Evolutionary conservation across 1,139 yeast species (phyloP).

Genomic region (Scheffersomyces titani): DNA sequence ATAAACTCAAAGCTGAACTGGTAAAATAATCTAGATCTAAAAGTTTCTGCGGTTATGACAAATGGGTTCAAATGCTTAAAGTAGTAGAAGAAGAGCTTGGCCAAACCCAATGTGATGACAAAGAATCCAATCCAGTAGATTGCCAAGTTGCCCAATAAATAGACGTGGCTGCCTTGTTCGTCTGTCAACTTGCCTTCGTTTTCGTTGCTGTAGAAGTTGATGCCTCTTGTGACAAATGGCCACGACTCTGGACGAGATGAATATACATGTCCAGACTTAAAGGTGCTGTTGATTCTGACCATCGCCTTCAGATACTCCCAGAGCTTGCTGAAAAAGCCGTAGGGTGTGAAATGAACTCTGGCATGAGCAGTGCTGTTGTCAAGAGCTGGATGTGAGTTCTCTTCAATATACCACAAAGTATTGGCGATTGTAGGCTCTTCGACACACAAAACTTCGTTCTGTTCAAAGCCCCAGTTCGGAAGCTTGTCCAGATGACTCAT

Average conservation of each 20-base stretch:
- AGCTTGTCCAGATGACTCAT: conserved; percentile 61
- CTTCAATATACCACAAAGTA: conserved; percentile 67
- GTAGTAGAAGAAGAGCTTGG: conserved; percentile 20
- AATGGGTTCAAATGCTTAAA: conserved; percentile 38
- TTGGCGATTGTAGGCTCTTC: conserved; percentile 60
- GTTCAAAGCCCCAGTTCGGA: conserved; percentile 71
- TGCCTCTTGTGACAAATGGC: conserved; percentile 40
- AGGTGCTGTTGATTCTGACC: conserved; percentile 28
- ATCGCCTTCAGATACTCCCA: conserved; percentile 38
- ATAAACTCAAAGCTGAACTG: conserved; percentile 24
- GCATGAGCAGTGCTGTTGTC: conserved; percentile 30
- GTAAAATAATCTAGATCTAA: conserved; percentile 18
- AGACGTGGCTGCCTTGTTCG: conserved; percentile 32
- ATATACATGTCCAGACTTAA: conserved; percentile 28
- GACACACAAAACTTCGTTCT: conserved; percentile 77
- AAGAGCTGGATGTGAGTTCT: conserved; percentile 46
- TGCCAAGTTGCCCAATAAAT: conserved; percentile 38
- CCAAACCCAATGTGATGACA: conserved; percentile 18
- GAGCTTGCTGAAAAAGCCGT: conserved; percentile 28
- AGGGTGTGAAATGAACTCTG: conserved; percentile 22
- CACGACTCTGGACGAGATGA: conserved; percentile 38
- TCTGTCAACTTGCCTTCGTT: conserved; percentile 15
- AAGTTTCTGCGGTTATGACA: conserved; percentile 15
- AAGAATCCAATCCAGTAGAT: conserved; percentile 31
- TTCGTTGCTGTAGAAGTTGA: conserved; percentile 29